Conservation (phyloP, 2,329 filamentous ascomycete genomes). For the Hymenoscyphus scutula region DNA sequence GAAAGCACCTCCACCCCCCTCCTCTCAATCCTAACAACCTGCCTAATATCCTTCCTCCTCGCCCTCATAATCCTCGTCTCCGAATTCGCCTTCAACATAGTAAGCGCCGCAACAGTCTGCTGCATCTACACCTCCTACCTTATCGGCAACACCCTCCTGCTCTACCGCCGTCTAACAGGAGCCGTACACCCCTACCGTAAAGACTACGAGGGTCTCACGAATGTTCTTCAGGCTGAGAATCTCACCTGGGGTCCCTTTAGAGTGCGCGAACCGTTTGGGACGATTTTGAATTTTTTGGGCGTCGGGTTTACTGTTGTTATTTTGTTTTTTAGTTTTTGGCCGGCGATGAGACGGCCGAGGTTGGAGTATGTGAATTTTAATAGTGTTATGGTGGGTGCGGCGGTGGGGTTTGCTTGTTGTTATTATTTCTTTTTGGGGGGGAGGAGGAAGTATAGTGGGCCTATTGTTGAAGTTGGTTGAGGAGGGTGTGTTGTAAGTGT, state of each 20-base stretch:
- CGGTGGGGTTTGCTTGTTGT: conserved; percentile 8
- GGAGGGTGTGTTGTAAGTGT: too few relatives aligned
- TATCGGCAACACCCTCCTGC: conserved; percentile 33
- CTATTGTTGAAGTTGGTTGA: conserved; percentile 14
- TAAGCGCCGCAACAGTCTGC: conserved; percentile 48
- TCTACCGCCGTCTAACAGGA: conserved; percentile 12
- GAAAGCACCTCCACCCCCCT: conserved; percentile 37
- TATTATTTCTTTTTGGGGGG: conserved; percentile 34
- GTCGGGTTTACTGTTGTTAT: conserved; percentile 44
- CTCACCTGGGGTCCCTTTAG: conserved; percentile 15
- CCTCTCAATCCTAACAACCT: conserved; percentile 32
- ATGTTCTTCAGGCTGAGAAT: background rate
- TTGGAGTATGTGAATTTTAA: conserved; percentile 46
- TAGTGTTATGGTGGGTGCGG: conserved; percentile 12
- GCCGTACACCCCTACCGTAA: conserved; percentile 7
- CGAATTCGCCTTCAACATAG: conserved; percentile 49
- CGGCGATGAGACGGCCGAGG: conserved; percentile 38
- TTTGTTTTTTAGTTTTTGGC: conserved; percentile 50
- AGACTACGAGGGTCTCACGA: background rate
- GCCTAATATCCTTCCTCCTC: conserved; percentile 19
- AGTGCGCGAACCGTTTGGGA: conserved; percentile 39
- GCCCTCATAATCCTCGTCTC: conserved; percentile 49
- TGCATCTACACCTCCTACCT: conserved; percentile 50
- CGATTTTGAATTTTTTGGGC: conserved; percentile 42
- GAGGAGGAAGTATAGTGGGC: conserved; percentile 33